Percentiles rank a stretch among this genome's conserved stretches.
phyloP scores from a whole-genome alignment of 805 yeast species.

The Ogataea parapolymorpha region DNA sequence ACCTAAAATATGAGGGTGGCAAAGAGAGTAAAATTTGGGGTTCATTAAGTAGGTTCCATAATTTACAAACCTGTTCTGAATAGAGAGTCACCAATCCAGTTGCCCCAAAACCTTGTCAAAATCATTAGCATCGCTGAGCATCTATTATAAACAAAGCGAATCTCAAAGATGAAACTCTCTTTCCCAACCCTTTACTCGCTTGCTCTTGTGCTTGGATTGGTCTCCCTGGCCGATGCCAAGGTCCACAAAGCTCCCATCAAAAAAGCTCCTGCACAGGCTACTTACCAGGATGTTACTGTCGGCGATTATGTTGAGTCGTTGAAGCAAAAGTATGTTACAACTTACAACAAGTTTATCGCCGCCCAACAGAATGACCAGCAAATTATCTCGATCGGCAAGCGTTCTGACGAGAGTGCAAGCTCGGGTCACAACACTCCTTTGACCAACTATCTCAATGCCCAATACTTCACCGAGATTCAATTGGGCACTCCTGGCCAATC shows the following conservation, averaged over 20 bases:
- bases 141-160: neutral
- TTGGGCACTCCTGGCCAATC: conserved; percentile 92
- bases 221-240: conserved; percentile 38
- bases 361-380: conserved; percentile 15
- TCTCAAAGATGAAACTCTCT: conserved; percentile 26
- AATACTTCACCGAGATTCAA: conserved; percentile 87
- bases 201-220: conserved; percentile 36
- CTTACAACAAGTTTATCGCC: conserved; percentile 31
- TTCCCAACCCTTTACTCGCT: conserved; percentile 41
- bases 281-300: conserved; percentile 43
- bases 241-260: conserved; percentile 45
- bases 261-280: conserved; percentile 45
- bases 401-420: conserved; percentile 20
- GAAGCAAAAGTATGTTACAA: conserved; percentile 45
- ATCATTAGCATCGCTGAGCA: neutral
- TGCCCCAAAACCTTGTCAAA: neutral
- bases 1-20: conserved; percentile 6
- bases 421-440: conserved; percentile 74
- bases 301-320: conserved; percentile 47
- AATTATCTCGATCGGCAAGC: conserved; percentile 36
- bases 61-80: neutral
- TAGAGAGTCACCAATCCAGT: conserved; percentile 1
- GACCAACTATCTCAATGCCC: conserved; percentile 93
- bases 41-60: conserved; percentile 2
- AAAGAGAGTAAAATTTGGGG: conserved; percentile 9